Conservation (phyloP, 139 green algal species). For the Pleodorina starrii region DNA sequence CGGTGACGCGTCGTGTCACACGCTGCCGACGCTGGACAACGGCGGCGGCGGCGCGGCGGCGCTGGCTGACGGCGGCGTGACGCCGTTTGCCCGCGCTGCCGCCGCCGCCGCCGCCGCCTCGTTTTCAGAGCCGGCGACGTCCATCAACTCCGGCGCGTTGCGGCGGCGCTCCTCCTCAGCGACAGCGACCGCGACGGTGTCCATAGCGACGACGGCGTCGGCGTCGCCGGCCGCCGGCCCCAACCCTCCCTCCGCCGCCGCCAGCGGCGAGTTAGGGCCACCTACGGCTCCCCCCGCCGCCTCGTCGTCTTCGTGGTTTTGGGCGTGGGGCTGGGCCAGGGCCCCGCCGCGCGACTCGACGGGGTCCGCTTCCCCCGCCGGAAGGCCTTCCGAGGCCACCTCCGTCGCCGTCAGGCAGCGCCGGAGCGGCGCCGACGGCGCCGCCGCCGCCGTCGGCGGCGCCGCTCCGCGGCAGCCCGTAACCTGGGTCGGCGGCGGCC, state of each 20-base stretch:
- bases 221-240: neutral
- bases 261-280: neutral
- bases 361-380: too few species aligned
- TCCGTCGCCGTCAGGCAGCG: neutral
- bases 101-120: too few species aligned
- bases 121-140: too few species aligned
- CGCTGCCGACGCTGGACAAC: too few species aligned
- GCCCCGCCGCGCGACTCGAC: neutral
- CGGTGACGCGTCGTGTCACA: too few species aligned
- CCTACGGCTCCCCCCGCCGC: neutral
- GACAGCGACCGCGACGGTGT: neutral
- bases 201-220: neutral
- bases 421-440: neutral
- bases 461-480: neutral
- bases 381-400: too few species aligned
- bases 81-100: neutral
- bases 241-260: neutral
- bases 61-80: neutral
- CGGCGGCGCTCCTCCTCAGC: neutral
- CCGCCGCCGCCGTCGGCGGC: neutral
- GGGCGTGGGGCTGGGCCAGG: neutral
- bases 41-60: too few species aligned
- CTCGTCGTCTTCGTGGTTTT: neutral
- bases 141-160: neutral
- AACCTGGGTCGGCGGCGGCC: neutral